Base-by-base conservation (phyloP, 768 basidiomycete species). In the Kwoniella dendrophila region DNA sequence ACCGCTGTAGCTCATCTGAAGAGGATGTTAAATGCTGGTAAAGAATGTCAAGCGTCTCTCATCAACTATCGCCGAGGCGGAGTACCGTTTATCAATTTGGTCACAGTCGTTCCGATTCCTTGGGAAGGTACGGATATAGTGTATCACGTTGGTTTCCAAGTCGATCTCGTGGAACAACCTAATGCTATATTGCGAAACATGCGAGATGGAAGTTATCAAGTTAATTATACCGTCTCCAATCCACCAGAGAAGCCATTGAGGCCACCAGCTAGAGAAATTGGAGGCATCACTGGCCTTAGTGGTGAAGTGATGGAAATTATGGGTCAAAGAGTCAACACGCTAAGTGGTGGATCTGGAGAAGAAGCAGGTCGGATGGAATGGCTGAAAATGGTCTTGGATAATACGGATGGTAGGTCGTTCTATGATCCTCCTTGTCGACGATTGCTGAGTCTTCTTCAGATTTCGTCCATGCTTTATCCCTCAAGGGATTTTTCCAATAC, bases 111-210 rank as follows among this genome's bases (percentile, higher is more conserved):
- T 36, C 95, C 96, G 18, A 84, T 97, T 61, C 76, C 82, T 0
- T 90, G 88, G 66, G 83, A 85, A 43, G 87, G 83, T 36, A 85
- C 86, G 56, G 88, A 94, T 45, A 83, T 90, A 40, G 86, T 86
- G 8, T 95, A 89, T 75, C 88, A 90, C 71, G 88, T 99, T 52
- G 96, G 96, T 0, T 98, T 99, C 82, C 93, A 99, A 80, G 89
- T 96, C 57, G 92, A 97, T 79, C 82, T 99, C 50, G 86, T 87
- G 18, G 86, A 88, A 71, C 92, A 94, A 80, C 92, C 92, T 2
- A 86, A 86, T 67, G 85, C 85, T 1, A 93, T 96, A 62, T 80
- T 93, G 55, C 84, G 88, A 67, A 90, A 87, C 75, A 83, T 93
- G 55, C 80, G 84, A 20, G 87, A 90, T 68, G 93, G 93, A 18